Percentiles rank a stretch among this genome's conserved stretches.
These are phyloP conservation scores for Silene uniflora DNA, from an alignment of 148 eudicot genomes.

Conservation along the genomic window DNA sequence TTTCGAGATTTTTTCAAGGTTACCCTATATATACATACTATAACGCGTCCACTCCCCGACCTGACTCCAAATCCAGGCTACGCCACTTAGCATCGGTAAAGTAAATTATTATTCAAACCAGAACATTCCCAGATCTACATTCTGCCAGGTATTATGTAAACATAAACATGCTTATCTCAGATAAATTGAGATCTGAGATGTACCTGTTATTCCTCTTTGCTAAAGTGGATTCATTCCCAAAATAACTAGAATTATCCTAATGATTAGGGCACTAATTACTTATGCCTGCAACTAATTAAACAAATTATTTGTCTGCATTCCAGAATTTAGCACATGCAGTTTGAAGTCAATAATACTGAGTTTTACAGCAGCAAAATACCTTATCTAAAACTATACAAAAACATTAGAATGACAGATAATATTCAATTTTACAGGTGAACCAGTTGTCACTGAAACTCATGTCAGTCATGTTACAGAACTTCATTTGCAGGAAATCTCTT, in stretches of 20 bases:
- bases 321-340: constrained; percentile 10
- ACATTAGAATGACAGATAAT: background rate
- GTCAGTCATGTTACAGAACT: constrained; percentile 8
- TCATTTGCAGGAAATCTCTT: constrained; percentile 11
- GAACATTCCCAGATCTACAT: too few relatives aligned
- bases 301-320: too few relatives aligned
- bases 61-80: too few relatives aligned
- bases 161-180: background rate
- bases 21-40: too few relatives aligned
- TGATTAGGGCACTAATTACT: constrained; percentile 5
- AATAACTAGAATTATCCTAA: background rate
- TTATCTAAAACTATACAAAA: constrained; percentile 5
- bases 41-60: too few relatives aligned
- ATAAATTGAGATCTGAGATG: constrained; percentile 5
- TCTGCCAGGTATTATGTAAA: background rate
- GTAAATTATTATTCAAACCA: too few relatives aligned
- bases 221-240: too few relatives aligned
- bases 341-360: background rate
- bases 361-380: background rate
- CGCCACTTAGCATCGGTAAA: too few relatives aligned
- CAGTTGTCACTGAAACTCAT: constrained; percentile 9
- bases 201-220: too few relatives aligned
- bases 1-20: too few relatives aligned
- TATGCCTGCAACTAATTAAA: background rate
- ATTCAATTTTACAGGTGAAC: background rate